Percentiles rank a stretch among this genome's conserved stretches.
Evolutionary conservation across 2,329 filamentous ascomycete genomes (phyloP).

Genomic region (Colletotrichum ledebouriae): DNA sequence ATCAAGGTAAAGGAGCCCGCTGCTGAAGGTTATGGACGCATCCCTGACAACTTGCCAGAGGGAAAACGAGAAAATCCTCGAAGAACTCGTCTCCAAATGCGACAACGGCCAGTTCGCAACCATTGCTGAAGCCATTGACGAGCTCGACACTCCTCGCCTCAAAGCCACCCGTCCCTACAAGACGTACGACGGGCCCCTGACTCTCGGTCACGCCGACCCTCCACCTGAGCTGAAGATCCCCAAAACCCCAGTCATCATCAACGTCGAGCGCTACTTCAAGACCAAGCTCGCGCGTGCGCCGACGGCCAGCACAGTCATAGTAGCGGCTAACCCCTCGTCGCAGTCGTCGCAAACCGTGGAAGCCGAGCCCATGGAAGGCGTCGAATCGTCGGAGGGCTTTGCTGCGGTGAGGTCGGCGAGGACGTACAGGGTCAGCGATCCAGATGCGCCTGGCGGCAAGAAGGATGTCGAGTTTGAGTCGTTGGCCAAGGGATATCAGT

Average conservation of each 20-base stretch:
- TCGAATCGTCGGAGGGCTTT: constrained; percentile 64
- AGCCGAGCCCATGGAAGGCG: constrained; percentile 62
- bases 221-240: constrained; percentile 63
- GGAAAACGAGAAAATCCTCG: constrained; percentile 80
- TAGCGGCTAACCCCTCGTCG: constrained; percentile 61
- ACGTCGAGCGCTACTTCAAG: constrained; percentile 91
- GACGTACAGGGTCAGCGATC: constrained; percentile 84
- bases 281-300: constrained; percentile 82
- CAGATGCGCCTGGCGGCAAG: constrained; percentile 81
- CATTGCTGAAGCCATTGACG: constrained; percentile 84
- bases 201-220: constrained; percentile 74
- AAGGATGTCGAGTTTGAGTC: constrained; percentile 84
- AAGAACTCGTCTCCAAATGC: constrained; percentile 75
- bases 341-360: constrained; percentile 66
- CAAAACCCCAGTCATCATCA: constrained; percentile 81
- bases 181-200: constrained; percentile 83
- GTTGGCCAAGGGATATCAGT: constrained; percentile 93
- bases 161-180: constrained; percentile 83
- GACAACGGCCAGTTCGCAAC: constrained; percentile 82
- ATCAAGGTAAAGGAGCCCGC: constrained; percentile 68
- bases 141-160: constrained; percentile 81
- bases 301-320: constrained; percentile 82
- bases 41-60: constrained; percentile 55
- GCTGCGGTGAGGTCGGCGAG: constrained; percentile 81
- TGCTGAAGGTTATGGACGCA: not conserved